These are phyloP conservation scores for Schizophyllum amplum DNA, from an alignment of 1,284 basidiomycete species.

Conservation along the genomic window DNA sequence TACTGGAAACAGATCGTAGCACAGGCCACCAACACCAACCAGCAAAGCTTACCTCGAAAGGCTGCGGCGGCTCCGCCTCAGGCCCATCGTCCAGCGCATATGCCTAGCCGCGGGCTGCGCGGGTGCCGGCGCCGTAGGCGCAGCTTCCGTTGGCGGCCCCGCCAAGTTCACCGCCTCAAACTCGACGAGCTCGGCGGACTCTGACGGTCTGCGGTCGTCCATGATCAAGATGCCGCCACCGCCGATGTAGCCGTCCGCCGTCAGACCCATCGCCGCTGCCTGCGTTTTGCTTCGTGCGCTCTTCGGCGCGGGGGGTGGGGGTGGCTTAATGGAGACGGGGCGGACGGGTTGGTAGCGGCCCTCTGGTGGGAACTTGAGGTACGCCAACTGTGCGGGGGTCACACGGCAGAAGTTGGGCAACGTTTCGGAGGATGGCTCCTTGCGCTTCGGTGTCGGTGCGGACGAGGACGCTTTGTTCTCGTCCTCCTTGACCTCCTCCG, in stretches of 20 bases:
- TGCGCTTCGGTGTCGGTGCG: slow-evolving; percentile 43
- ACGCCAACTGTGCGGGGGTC: slow-evolving; percentile 81
- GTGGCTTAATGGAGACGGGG: slow-evolving; percentile 52
- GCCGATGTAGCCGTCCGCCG: slow-evolving; percentile 57
- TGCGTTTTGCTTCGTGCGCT: slow-evolving; percentile 11
- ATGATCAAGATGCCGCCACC: slow-evolving; percentile 84
- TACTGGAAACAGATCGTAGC: slow-evolving; percentile 33
- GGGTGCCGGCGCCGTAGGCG: slow-evolving; percentile 16
- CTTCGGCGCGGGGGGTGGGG: slow-evolving; percentile 17
- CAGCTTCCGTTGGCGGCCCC: slow-evolving; percentile 23
- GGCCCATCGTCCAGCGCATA: slow-evolving; percentile 65
- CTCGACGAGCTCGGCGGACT: slow-evolving; percentile 70
- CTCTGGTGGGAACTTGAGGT: slow-evolving; percentile 76
- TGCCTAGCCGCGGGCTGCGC: slow-evolving; percentile 25
- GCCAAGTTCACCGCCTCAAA: slow-evolving; percentile 27
- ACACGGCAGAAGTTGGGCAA: slow-evolving; percentile 90
- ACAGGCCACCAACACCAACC: slow-evolving; percentile 6
- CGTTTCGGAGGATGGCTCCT: slow-evolving; percentile 71
- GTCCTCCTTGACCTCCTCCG: slow-evolving; percentile 39
- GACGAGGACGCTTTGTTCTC: slow-evolving; percentile 23
- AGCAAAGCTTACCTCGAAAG: slow-evolving; percentile 62
- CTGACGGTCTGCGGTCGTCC: slow-evolving; percentile 57
- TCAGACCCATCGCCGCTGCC: slow-evolving; percentile 23
- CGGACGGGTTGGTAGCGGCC: slow-evolving; percentile 88
- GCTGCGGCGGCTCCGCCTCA: slow-evolving; percentile 71